Conservation (phyloP, 2,329 filamentous ascomycete species). For the Phaeosphaeria sp. region DNA sequence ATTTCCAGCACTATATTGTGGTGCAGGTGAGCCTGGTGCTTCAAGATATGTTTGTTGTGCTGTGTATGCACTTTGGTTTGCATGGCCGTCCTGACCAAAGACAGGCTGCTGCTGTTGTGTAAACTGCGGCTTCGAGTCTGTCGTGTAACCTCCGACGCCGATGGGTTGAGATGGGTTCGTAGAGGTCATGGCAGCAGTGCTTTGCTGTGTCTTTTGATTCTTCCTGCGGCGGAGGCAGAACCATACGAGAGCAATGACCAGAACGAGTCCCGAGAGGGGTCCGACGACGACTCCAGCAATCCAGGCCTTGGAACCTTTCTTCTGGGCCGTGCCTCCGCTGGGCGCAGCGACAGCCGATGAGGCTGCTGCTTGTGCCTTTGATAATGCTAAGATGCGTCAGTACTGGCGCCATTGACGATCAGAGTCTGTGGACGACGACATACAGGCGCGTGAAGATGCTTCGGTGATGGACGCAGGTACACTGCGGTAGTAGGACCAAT, state of each 20-base stretch:
- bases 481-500: conserved; percentile 32
- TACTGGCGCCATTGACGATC: not conserved
- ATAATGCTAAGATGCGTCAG: not conserved
- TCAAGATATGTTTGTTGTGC: conserved; percentile 7
- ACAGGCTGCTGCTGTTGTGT: conserved; percentile 12
- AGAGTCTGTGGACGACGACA: not conserved
- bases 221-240: conserved; percentile 28
- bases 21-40: not conserved
- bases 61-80: conserved; percentile 5
- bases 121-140: conserved; percentile 23
- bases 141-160: conserved; percentile 22
- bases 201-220: conserved; percentile 17
- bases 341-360: not conserved
- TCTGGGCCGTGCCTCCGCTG: not conserved
- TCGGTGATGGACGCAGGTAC: conserved; percentile 17
- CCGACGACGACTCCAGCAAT: conserved; percentile 39
- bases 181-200: conserved; percentile 15
- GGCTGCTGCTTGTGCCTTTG: conserved; percentile 2
- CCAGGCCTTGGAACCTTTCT: conserved; percentile 29
- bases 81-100: conserved; percentile 5
- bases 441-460: conserved; percentile 11
- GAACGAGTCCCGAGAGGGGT: conserved; percentile 28
- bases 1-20: conserved; percentile 4
- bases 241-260: conserved; percentile 20
- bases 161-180: conserved; percentile 14